Evolutionary conservation across 1,284 basidiomycete species (phyloP), one percentile per base, ranked within the genome.

Genomic region (Athelia sp.): DNA sequence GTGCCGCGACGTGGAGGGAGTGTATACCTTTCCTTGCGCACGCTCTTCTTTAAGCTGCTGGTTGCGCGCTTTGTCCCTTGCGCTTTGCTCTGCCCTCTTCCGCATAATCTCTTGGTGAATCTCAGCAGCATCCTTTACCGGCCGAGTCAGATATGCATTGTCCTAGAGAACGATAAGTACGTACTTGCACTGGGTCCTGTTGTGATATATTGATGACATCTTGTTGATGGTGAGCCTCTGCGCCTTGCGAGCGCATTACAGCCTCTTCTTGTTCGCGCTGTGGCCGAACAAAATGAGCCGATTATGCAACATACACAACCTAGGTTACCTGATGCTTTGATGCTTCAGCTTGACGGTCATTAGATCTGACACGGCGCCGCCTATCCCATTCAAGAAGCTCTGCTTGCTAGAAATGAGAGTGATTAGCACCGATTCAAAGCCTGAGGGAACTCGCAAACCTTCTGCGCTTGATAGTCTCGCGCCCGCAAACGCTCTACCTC

Each of bases 61-160:
- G 23, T 9, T 54, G 11, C 63, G 60, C 23, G 60, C 64, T 53
- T 65, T 68, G 55, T 68, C 67, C 46, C 66, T 55, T 18, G 62
- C 63, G 50, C 66, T 67, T 54, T 69, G 68, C 47, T 65, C 65
- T 19, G 63, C 65, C 45, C 66, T 56, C 26, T 56, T 55, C 17
- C 57, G 58, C 52, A 63, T 55, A 18, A 54, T 61, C 53, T 61
- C 44, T 40, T 40, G 36, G n/a, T 9, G 19, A 9, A 21, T 40
- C 15, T 21, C 9, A 9, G 36, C 36, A 17, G 36, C 8, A 9
- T 40, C 36, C 36, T 40, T 6, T 4, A 21, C 36, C 36, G n/a
- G 26, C 26, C 26, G 4, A 6, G 26, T 29, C 13, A 29, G 26
- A 29, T 29, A 40, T 40, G 15, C n/a, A 40, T 17, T 6, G n/a